These are phyloP conservation scores for Cladosporium austrohemisphaericum DNA, from an alignment of 2,329 filamentous ascomycete species.

Conservation along the genomic window DNA sequence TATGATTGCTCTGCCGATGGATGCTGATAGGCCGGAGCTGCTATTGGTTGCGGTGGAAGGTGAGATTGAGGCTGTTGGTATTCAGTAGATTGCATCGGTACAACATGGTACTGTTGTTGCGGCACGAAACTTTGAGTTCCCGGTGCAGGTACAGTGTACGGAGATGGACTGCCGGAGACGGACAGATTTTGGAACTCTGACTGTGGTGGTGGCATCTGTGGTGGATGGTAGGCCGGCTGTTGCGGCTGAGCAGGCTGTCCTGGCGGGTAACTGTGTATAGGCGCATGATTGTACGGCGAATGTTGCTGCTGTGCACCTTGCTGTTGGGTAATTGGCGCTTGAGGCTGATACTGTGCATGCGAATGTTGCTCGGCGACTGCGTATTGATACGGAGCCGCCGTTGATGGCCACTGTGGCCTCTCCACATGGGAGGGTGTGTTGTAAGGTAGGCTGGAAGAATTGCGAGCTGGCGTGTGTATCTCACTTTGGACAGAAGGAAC, in stretches of 20 bases:
- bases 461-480: conserved; percentile 17
- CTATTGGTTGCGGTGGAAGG: conserved; percentile 27
- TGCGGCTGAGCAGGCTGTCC: conserved; percentile 5
- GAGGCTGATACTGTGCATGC: conserved; percentile 24
- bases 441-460: conserved; percentile 15
- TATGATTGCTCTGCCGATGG: conserved; percentile 22
- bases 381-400: conserved; percentile 24
- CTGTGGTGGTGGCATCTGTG: conserved; percentile 20
- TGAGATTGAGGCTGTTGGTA: conserved; percentile 22
- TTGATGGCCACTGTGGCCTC: conserved; percentile 23
- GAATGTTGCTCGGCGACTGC: conserved; percentile 22
- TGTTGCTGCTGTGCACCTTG: conserved; percentile 10
- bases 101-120: conserved; percentile 13
- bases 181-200: conserved; percentile 25
- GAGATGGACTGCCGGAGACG: conserved; percentile 22
- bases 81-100: conserved; percentile 22
- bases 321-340: not conserved
- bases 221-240: conserved; percentile 20
- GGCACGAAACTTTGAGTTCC: conserved; percentile 9
- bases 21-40: conserved; percentile 22
- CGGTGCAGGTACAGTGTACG: conserved; percentile 17
- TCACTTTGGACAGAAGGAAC: conserved; percentile 15
- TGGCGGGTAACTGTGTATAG: conserved; percentile 14
- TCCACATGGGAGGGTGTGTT: conserved; percentile 19
- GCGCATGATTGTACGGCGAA: conserved; percentile 16